Percentiles rank a stretch among this genome's conserved stretches.
These are phyloP conservation scores for Venturia effusa DNA, from an alignment of 2,329 filamentous ascomycete genomes.

Conservation along the genomic window DNA sequence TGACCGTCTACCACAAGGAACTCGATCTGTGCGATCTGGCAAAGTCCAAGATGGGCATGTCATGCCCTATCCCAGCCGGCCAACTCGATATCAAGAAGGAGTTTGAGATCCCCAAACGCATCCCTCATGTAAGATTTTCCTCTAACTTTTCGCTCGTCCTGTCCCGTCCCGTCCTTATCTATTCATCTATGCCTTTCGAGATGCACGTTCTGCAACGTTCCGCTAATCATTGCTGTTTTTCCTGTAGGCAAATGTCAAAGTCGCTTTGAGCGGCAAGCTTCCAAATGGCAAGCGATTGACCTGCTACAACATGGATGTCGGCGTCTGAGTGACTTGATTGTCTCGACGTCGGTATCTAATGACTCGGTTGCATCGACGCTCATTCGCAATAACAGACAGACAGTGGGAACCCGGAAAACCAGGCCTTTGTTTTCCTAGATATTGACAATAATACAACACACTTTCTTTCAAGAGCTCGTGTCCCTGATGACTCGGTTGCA, in stretches of 20 bases:
- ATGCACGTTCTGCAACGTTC: not conserved
- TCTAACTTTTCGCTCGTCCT: no score
- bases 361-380: no score
- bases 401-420: no score
- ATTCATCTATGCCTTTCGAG: not conserved
- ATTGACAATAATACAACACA: no score
- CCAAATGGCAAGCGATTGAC: not conserved
- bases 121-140: not conserved
- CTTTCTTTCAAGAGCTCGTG: no score
- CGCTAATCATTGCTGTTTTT: not conserved
- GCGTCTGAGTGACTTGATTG: not conserved
- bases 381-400: no score
- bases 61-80: not conserved
- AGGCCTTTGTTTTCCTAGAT: no score
- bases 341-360: no score
- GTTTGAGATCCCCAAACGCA: not conserved
- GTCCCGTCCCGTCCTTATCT: not conserved
- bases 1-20: not conserved
- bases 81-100: not conserved
- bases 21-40: not conserved
- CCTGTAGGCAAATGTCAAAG: not conserved
- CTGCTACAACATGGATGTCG: not conserved
- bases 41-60: not conserved
- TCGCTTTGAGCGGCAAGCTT: not conserved
- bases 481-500: no score